phyloP scores from a whole-genome alignment of 2,329 filamentous ascomycete genomes.

The Sphaerulina musiva region DNA sequence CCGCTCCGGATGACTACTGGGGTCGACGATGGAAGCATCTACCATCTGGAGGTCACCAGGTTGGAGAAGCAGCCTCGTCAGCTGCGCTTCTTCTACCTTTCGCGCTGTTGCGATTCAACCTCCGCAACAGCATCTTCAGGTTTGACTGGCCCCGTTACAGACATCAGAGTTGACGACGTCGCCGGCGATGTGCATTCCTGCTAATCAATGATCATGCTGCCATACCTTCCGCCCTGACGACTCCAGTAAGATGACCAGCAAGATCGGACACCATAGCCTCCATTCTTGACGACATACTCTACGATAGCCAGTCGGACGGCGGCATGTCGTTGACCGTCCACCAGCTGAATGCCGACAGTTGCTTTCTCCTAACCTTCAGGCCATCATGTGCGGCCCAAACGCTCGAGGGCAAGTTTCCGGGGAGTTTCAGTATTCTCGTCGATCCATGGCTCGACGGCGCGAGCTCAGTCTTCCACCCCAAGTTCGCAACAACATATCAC shows the following conservation, averaged over 20 bases:
- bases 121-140: constrained; percentile 2
- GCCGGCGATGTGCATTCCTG: background rate
- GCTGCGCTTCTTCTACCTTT: background rate
- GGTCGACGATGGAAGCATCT: too few species aligned
- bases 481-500: constrained; percentile 55
- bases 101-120: background rate
- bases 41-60: too few species aligned
- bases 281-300: background rate
- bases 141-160: constrained; percentile 2
- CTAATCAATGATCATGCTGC: background rate
- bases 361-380: constrained; percentile 59
- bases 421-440: constrained; percentile 60
- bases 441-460: constrained; percentile 64
- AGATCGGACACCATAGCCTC: background rate
- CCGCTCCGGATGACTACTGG: background rate
- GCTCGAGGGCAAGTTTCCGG: constrained; percentile 37
- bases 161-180: background rate
- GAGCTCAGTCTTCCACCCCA: constrained; percentile 54
- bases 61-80: background rate
- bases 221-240: background rate
- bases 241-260: constrained; percentile 8
- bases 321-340: constrained; percentile 58
- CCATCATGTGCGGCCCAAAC: constrained; percentile 44
- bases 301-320: background rate
- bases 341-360: constrained; percentile 58